These are phyloP conservation scores for Phytopythium helicoides DNA, from an alignment of 352 stramenopile species.

Conservation along the genomic window DNA sequence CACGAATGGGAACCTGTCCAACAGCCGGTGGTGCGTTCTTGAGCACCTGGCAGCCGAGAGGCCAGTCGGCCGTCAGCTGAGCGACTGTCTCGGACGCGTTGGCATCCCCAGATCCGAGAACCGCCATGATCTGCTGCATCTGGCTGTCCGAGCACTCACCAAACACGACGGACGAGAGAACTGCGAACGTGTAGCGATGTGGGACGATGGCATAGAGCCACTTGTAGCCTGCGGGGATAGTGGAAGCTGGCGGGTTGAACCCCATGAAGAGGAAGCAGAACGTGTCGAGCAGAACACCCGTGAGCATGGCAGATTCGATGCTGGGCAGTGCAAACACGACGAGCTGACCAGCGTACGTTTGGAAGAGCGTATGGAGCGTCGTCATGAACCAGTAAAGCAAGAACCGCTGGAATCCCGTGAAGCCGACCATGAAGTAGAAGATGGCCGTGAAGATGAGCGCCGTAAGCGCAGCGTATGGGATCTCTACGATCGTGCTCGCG, in stretches of 20 bases:
- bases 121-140: slow-evolving; percentile 8
- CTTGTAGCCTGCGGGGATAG: slow-evolving; percentile 31
- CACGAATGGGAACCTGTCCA: slow-evolving; percentile 16
- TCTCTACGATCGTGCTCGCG: slow-evolving; percentile 44
- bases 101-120: background rate
- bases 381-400: slow-evolving; percentile 24
- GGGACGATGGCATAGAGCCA: slow-evolving; percentile 33
- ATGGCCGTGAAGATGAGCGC: slow-evolving; percentile 24
- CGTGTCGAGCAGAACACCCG: slow-evolving; percentile 21
- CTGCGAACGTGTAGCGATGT: slow-evolving; percentile 24
- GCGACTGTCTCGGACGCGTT: background rate
- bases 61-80: slow-evolving; percentile 8
- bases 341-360: slow-evolving; percentile 25
- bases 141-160: slow-evolving; percentile 21
- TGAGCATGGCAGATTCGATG: slow-evolving; percentile 16
- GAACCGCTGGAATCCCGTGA: slow-evolving; percentile 20
- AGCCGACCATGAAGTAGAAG: slow-evolving; percentile 34
- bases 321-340: slow-evolving; percentile 18
- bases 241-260: slow-evolving; percentile 25
- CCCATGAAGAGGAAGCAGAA: slow-evolving; percentile 33
- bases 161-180: slow-evolving; percentile 24
- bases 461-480: slow-evolving; percentile 62
- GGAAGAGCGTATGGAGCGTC: slow-evolving; percentile 21
- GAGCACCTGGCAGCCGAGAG: slow-evolving; percentile 21
- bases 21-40: slow-evolving; percentile 14